These are phyloP conservation scores for Epicoccum nigrum DNA, from an alignment of 2,329 filamentous ascomycete genomes.

Conservation along the genomic window DNA sequence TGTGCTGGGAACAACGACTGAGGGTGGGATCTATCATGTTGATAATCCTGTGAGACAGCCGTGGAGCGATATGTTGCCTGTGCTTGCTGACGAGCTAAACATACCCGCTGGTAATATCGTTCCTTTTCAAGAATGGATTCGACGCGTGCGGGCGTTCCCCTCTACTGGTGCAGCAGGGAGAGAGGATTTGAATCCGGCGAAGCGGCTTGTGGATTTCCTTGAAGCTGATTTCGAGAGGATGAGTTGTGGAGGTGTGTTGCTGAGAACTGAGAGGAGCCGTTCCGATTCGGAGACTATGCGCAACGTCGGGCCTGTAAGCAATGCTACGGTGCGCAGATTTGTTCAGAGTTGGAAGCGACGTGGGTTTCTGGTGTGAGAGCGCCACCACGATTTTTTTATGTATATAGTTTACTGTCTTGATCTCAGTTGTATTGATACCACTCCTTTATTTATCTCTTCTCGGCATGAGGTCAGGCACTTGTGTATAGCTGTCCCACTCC, in stretches of 20 bases:
- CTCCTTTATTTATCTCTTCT: no score
- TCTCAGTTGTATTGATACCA: no score
- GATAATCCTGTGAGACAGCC: constrained; percentile 54
- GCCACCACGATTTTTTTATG: no score
- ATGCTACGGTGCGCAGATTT: constrained; percentile 14
- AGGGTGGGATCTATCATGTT: constrained; percentile 52
- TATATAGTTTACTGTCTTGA: no score
- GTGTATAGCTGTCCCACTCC: no score
- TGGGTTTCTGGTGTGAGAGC: constrained; percentile 8
- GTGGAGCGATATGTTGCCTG: constrained; percentile 47
- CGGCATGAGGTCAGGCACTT: no score
- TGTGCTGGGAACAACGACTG: constrained; percentile 21
- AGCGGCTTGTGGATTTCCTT: constrained; percentile 42
- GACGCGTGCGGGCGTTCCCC: constrained; percentile 38
- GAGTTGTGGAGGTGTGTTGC: constrained; percentile 53
- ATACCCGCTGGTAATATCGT: constrained; percentile 41
- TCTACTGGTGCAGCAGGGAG: neutral
- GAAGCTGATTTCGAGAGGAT: constrained; percentile 49
- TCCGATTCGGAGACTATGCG: constrained; percentile 49
- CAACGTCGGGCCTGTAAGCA: constrained; percentile 13
- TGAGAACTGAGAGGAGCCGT: constrained; percentile 45
- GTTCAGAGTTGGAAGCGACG: constrained; percentile 16
- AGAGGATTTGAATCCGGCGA: constrained; percentile 41
- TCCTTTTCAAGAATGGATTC: constrained; percentile 52
- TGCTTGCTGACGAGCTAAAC: constrained; percentile 39